These are phyloP conservation scores for Lactifluus echinatus DNA, from an alignment of 768 basidiomycete species.

Conservation along the genomic window DNA sequence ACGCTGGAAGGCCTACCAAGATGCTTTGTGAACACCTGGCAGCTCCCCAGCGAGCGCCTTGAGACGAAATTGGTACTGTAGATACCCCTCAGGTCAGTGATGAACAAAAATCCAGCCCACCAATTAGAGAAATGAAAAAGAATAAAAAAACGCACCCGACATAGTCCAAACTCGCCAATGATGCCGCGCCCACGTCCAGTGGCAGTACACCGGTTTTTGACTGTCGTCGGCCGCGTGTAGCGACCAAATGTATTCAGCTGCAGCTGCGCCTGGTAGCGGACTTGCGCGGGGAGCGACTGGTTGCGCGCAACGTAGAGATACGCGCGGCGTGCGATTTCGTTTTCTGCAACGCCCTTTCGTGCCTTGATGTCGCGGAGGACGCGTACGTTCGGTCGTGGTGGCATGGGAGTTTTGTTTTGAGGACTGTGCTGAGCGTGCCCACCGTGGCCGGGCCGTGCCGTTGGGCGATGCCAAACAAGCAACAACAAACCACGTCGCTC, in stretches of 20 bases:
- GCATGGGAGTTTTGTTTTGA: constrained; percentile 1
- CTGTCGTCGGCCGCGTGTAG: constrained; percentile 75
- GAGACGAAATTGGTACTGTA: constrained; percentile 81
- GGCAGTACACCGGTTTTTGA: constrained; percentile 84
- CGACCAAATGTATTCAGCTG: constrained; percentile 83
- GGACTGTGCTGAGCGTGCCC: no score
- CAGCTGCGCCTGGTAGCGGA: constrained; percentile 90
- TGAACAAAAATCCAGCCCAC: no score
- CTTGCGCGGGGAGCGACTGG: constrained; percentile 74
- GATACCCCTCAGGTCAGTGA: not conserved
- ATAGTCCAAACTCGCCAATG: constrained; percentile 82
- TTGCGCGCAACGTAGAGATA: constrained; percentile 93
- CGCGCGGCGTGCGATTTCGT: constrained; percentile 79
- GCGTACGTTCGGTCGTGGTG: constrained; percentile 33
- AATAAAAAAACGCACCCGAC: constrained; percentile 44
- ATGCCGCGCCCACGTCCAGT: constrained; percentile 83
- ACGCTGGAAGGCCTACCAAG: no score
- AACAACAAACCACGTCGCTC: no score
- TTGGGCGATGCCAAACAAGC: not conserved
- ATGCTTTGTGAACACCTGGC: constrained; percentile 83
- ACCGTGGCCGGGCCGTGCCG: no score
- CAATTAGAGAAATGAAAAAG: no score
- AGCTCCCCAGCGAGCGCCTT: constrained; percentile 77
- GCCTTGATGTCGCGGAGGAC: constrained; percentile 75
- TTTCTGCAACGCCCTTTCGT: constrained; percentile 56